Percentiles rank a stretch among this genome's conserved stretches.
Conservation (phyloP, 148 eudicot genomes). For the Polygonum aviculare region DNA sequence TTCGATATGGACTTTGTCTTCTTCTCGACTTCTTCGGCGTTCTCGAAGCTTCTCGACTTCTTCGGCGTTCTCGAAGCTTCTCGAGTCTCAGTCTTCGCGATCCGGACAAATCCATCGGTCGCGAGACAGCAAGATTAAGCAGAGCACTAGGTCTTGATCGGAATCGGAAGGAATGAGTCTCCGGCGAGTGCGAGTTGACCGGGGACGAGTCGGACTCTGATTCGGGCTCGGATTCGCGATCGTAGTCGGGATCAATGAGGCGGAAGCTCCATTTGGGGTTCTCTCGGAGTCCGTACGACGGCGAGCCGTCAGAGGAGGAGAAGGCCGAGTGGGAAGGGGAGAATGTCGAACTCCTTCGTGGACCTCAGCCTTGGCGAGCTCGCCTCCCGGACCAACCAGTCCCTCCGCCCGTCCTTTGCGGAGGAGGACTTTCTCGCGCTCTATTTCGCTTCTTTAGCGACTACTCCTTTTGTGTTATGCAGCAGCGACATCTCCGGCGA, state of each 20-base stretch:
- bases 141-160: constrained; percentile 66
- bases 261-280: constrained; percentile 25
- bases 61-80: background rate
- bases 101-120: constrained; percentile 39
- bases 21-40: background rate
- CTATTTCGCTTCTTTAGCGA: no score
- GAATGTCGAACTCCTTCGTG: background rate
- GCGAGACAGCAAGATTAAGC: constrained; percentile 65
- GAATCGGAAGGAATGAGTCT: constrained; percentile 20
- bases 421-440: no score
- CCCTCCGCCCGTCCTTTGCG: no score
- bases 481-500: no score
- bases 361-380: no score
- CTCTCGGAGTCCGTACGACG: constrained; percentile 22
- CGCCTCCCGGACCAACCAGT: no score
- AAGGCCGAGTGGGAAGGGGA: constrained; percentile 13
- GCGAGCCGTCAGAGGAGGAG: constrained; percentile 10
- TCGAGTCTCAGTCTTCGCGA: background rate
- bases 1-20: background rate
- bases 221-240: constrained; percentile 34
- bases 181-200: constrained; percentile 34
- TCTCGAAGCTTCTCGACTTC: no score
- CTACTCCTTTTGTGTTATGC: no score
- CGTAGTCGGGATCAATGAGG: no score
- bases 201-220: constrained; percentile 45